Conservation (phyloP, 176 grass and related monocot species). For the Bonia amplexicaulis region DNA sequence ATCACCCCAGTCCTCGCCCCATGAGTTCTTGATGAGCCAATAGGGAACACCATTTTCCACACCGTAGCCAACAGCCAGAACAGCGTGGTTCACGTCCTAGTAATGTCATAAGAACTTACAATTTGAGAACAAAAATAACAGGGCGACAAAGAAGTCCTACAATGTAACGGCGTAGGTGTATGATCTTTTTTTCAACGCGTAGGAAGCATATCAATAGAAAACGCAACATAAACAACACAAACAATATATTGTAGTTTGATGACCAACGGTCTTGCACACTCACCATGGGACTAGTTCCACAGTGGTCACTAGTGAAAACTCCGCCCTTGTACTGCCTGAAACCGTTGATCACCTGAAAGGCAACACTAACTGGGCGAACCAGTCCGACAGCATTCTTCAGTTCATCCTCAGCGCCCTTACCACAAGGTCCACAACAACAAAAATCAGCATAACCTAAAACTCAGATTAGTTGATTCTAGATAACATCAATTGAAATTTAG, state of each 20-base stretch:
- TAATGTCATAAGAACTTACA: neutral
- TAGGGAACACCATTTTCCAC: conserved; percentile 75
- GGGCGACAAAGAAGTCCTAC: neutral
- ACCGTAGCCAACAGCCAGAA: conserved; percentile 92
- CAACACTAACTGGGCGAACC: conserved; percentile 96
- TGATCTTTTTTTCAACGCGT: neutral
- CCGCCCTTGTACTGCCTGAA: conserved; percentile 82
- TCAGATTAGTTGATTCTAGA: neutral
- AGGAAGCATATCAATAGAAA: neutral
- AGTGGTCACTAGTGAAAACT: conserved; percentile 76
- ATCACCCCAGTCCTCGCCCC: conserved; percentile 80
- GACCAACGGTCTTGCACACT: conserved; percentile 22
- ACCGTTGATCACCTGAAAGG: conserved; percentile 58
- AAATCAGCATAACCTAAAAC: conserved; percentile 15
- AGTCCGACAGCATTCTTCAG: conserved; percentile 85
- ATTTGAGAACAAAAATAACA: conserved; percentile 1
- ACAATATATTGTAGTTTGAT: neutral
- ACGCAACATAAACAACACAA: neutral
- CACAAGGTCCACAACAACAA: neutral
- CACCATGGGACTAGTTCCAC: conserved; percentile 66
- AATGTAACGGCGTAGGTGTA: neutral
- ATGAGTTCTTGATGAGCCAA: conserved; percentile 99
- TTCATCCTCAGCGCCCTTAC: conserved; percentile 81
- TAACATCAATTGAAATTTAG: neutral
- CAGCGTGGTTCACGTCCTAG: conserved; percentile 98